phyloP scores from a whole-genome alignment of 2,329 filamentous ascomycete species.

The Pseudogymnoascus sp. region DNA sequence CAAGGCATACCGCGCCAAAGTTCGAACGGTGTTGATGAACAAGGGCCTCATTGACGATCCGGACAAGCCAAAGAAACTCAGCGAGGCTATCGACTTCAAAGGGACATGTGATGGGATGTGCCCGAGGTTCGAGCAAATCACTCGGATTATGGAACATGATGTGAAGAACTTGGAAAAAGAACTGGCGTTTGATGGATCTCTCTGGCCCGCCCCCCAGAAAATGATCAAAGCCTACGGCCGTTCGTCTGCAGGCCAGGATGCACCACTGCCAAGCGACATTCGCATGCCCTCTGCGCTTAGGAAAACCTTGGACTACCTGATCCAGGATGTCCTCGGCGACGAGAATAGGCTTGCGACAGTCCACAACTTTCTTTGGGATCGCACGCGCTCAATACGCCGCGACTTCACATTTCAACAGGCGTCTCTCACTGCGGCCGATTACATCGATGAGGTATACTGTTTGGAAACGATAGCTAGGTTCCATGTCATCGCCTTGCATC shows the following conservation, averaged over 20 bases:
- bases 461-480: slow-evolving; percentile 59
- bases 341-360: slow-evolving; percentile 46
- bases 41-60: slow-evolving; percentile 57
- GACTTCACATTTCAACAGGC: slow-evolving; percentile 60
- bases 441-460: slow-evolving; percentile 51
- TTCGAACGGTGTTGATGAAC: slow-evolving; percentile 48
- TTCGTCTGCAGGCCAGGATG: slow-evolving; percentile 59
- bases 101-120: slow-evolving; percentile 64
- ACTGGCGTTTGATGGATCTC: slow-evolving; percentile 28
- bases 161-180: slow-evolving; percentile 48
- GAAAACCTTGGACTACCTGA: slow-evolving; percentile 53
- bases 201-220: slow-evolving; percentile 39
- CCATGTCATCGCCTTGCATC: slow-evolving; percentile 56
- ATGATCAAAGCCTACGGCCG: slow-evolving; percentile 62
- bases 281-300: slow-evolving; percentile 50
- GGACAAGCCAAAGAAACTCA: slow-evolving; percentile 50
- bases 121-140: slow-evolving; percentile 56
- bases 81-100: slow-evolving; percentile 58
- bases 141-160: slow-evolving; percentile 52
- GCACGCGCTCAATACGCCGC: slow-evolving; percentile 57
- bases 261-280: slow-evolving; percentile 59
- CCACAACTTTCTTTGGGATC: slow-evolving; percentile 60
- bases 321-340: slow-evolving; percentile 47
- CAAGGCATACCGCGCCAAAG: slow-evolving; percentile 48
- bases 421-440: slow-evolving; percentile 41